Evolutionary conservation across 2,329 filamentous ascomycete genomes (phyloP).

Genomic region (Paradendryphiella salina): DNA sequence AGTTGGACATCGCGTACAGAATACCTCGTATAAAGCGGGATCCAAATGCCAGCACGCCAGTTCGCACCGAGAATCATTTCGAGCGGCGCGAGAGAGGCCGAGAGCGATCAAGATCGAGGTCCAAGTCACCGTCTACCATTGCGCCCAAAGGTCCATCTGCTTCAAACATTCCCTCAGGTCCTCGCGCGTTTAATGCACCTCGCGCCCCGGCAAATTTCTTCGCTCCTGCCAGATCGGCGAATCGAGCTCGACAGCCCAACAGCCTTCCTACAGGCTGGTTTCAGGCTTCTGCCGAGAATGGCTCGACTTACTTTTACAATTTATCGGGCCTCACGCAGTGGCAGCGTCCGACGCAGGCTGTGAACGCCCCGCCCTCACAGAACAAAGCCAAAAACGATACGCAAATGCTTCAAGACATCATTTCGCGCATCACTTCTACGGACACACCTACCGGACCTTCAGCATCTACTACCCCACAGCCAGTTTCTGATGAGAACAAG

Average conservation of each 20-base stretch:
- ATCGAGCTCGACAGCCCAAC: constrained; percentile 58
- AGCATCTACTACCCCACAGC: constrained; percentile 67
- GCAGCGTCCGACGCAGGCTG: constrained; percentile 73
- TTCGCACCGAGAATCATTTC: constrained; percentile 58
- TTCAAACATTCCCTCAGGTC: constrained; percentile 47
- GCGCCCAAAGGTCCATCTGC: constrained; percentile 50
- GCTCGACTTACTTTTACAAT: constrained; percentile 84
- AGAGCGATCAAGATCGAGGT: constrained; percentile 54
- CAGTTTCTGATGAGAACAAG: constrained; percentile 58
- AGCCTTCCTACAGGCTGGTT: constrained; percentile 85
- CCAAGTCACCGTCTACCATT: constrained; percentile 50
- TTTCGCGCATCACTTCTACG: constrained; percentile 75
- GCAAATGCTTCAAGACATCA: constrained; percentile 73
- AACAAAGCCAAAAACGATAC: constrained; percentile 70
- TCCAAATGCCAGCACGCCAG: constrained; percentile 57
- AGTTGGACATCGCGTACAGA: constrained; percentile 85
- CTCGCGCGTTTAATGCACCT: constrained; percentile 59
- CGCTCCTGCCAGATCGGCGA: constrained; percentile 55
- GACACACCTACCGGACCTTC: constrained; percentile 58
- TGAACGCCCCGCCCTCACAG: constrained; percentile 61
- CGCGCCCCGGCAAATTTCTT: constrained; percentile 55
- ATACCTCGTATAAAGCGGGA: constrained; percentile 90
- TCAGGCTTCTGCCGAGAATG: constrained; percentile 66
- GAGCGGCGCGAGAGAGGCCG: constrained; percentile 59
- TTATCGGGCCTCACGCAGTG: constrained; percentile 74